Base-by-base conservation (phyloP, 768 basidiomycete species). In the Suillus subalutaceus region DNA sequence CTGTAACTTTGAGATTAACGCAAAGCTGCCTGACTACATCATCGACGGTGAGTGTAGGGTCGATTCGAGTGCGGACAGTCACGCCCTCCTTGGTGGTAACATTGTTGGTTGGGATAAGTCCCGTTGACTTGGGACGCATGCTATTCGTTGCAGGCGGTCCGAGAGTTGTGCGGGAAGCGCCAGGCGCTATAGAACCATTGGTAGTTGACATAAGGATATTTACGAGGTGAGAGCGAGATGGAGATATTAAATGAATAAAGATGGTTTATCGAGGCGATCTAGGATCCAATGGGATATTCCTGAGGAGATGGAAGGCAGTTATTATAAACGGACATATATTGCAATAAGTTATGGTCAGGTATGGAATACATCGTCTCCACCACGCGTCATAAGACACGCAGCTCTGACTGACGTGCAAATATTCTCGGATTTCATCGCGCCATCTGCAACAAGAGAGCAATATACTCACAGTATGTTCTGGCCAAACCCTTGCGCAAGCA, bases 11-110 rank as follows among this genome's bases (percentile, higher is more conserved):
- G 69, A 97, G 81, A 77, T 89, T 94, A 69, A 89, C 78, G 71
- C 93, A 94, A 12, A 95, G 84, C 75, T 94, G 92, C 64, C 86
- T 88, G 61, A 95, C 85, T 65, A 95, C 94, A 74, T 95, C 93
- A 62, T 91, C 88, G 62, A 94, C 93, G 7, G 90, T 88, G 38
- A 94, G 82, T 6, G 92, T 89, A 18, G 91, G 90, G 74, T 95
- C 93, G 69, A 95, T 95, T 66, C 93, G 87, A 13, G 92, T 89
- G 67, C 92, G 89, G 26, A 94, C 92, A 53, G 88, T 88, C 38
- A 84, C 71, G 52, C 92, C 92, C 23, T 92, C 89, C 64, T 83
- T 86, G 8, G 90, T 93, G 3, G 91, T 89, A 60, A 95, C 92
- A 65, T 85, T 92, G 77, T 95, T 95, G 12, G 93, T 95, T 9